phyloP scores from a whole-genome alignment of 192 early-diverging fungal species.

The Martensiomyces pterosporus region DNA sequence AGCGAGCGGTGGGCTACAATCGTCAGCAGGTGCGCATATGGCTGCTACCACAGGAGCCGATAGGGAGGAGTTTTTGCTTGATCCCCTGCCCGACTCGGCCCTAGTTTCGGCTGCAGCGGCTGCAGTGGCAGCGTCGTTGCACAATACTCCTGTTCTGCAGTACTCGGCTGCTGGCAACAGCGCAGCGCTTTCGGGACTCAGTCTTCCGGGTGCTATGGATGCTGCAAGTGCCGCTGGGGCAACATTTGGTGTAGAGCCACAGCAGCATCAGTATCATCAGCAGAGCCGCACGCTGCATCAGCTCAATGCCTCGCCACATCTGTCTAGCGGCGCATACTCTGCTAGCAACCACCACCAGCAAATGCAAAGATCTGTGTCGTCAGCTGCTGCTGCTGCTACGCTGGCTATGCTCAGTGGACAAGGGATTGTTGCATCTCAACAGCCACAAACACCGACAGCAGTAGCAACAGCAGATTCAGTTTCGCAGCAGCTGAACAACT shows the following conservation, averaged over 20 bases:
- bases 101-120: background rate
- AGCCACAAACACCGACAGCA: background rate
- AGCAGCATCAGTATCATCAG: background rate
- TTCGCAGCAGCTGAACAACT: conserved; percentile 4
- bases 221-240: no score
- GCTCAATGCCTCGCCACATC: conserved; percentile 7
- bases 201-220: background rate
- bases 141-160: conserved; percentile 5
- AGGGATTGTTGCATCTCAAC: no score
- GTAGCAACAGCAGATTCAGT: background rate
- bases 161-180: background rate
- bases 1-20: no score
- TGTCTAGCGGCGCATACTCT: no score
- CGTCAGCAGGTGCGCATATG: no score
- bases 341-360: no score
- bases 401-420: conserved; percentile 8
- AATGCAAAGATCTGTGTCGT: conserved; percentile 3
- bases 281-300: conserved; percentile 22
- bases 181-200: conserved; percentile 7
- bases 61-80: conserved; percentile 11
- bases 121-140: background rate
- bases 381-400: conserved; percentile 5
- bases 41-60: no score
- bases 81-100: background rate
- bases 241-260: background rate